Conservation (phyloP, 2,329 filamentous ascomycete genomes). For the Colletotrichum tabaci region DNA sequence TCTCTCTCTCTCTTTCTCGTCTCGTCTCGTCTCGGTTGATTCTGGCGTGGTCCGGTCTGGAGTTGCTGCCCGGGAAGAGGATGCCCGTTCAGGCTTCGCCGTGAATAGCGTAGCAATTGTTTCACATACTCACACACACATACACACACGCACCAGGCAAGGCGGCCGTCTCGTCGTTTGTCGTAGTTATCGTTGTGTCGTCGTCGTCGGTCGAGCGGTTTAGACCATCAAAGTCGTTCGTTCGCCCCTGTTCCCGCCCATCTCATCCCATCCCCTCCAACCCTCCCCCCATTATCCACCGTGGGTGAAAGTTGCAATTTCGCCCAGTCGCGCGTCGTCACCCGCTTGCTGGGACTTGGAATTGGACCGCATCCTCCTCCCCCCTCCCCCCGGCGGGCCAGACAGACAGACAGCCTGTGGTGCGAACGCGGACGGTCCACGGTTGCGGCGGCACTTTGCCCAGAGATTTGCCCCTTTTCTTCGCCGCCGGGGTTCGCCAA, state of each 20-base stretch:
- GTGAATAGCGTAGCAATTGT: too few species aligned
- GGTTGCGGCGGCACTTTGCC: constrained; percentile 32
- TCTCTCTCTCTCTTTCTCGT: too few species aligned
- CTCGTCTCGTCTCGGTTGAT: constrained; percentile 14
- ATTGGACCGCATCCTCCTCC: constrained; percentile 7
- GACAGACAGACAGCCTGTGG: neutral
- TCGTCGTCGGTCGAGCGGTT: too few species aligned
- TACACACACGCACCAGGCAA: too few species aligned
- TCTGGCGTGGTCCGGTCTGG: constrained; percentile 16
- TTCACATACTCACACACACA: too few species aligned
- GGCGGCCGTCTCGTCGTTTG: too few species aligned
- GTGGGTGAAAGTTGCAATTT: neutral
- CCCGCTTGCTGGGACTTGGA: constrained; percentile 1
- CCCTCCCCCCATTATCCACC: constrained; percentile 2
- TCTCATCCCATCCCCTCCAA: neutral
- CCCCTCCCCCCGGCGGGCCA: neutral
- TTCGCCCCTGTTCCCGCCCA: neutral
- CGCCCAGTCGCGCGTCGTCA: neutral
- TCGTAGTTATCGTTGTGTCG: too few species aligned
- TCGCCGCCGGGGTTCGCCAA: neutral
- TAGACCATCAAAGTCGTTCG: too few species aligned
- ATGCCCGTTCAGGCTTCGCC: too few species aligned
- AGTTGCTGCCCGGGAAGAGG: neutral
- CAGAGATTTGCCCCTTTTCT: constrained; percentile 14
- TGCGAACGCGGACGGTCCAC: constrained; percentile 3